These are phyloP conservation scores for Knufia fluminis DNA, from an alignment of 2,329 filamentous ascomycete genomes.

Conservation along the genomic window DNA sequence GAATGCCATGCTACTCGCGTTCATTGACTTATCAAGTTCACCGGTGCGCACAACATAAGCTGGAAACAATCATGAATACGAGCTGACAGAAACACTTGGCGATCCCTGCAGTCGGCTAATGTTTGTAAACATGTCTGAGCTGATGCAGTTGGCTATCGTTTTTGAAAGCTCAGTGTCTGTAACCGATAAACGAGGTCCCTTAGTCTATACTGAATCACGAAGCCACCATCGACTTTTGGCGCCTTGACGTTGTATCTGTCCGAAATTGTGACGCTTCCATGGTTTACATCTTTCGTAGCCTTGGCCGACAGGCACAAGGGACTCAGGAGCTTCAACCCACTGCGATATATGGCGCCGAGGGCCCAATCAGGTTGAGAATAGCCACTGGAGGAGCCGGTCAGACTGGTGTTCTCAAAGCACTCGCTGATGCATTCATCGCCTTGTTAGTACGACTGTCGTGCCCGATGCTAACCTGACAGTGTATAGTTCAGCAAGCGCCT, in stretches of 20 bases:
- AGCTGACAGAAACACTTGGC: too few species aligned
- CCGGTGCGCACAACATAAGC: too few species aligned
- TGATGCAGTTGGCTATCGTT: too few species aligned
- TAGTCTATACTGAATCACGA: too few species aligned
- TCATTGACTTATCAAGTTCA: too few species aligned
- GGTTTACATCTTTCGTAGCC: not conserved
- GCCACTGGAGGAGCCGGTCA: conserved; percentile 29
- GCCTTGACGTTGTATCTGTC: not conserved
- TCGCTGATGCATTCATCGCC: conserved; percentile 33
- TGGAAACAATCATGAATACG: too few species aligned
- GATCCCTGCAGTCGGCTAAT: too few species aligned
- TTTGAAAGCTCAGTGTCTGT: too few species aligned
- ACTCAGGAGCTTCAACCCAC: conserved; percentile 5
- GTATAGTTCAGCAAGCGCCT: not conserved
- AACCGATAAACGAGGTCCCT: too few species aligned
- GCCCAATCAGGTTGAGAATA: conserved; percentile 22
- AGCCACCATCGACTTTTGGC: not conserved
- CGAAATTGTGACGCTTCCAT: not conserved
- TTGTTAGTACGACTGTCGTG: conserved; percentile 20
- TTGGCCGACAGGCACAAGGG: not conserved
- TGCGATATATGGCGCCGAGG: conserved; percentile 7
- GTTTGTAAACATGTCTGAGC: too few species aligned
- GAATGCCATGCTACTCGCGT: too few species aligned
- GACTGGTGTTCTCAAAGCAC: conserved; percentile 27
- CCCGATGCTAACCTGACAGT: not conserved